A percentile compares a stretch with the other conserved stretches of the same genome.
Evolutionary conservation across 345 rosid genomes (phyloP).

Genomic region (Cochlearia excelsa): DNA sequence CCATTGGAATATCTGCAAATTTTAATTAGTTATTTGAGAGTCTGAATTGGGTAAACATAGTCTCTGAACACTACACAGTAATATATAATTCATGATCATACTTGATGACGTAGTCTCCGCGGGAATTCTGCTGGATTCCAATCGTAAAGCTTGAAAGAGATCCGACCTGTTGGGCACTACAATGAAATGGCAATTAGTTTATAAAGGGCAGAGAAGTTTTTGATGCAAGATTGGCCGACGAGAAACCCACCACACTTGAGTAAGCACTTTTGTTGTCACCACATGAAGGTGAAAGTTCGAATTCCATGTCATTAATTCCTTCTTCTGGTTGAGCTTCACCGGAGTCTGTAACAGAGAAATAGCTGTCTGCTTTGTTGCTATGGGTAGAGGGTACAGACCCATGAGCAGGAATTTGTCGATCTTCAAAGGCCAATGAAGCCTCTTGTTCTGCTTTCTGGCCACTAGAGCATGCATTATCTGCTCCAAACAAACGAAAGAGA

Average conservation of each 20-base stretch:
- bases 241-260: slow-evolving; percentile 68
- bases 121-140: slow-evolving; percentile 99
- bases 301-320: slow-evolving; percentile 54
- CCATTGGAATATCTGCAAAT: slow-evolving; percentile 85
- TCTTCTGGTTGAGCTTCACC: slow-evolving; percentile 51
- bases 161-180: slow-evolving; percentile 95
- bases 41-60: slow-evolving; percentile 14
- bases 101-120: slow-evolving; percentile 98
- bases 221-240: slow-evolving; percentile 23
- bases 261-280: slow-evolving; percentile 62
- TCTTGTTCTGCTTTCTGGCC: slow-evolving; percentile 57
- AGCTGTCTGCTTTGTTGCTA: slow-evolving; percentile 55
- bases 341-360: slow-evolving; percentile 47
- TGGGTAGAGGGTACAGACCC: slow-evolving; percentile 48
- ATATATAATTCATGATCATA: slow-evolving; percentile 53
- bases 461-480: slow-evolving; percentile 50
- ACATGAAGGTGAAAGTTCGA: slow-evolving; percentile 54
- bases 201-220: not conserved
- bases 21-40: slow-evolving; percentile 34
- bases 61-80: slow-evolving; percentile 63
- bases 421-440: slow-evolving; percentile 55
- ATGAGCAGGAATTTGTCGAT: slow-evolving; percentile 44
- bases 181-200: slow-evolving; percentile 36
- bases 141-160: slow-evolving; percentile 89
- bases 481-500: slow-evolving; percentile 14